Percentiles rank a stretch among this genome's conserved stretches.
Evolutionary conservation across 768 basidiomycete genomes (phyloP).

Genomic region (Trametes sanguinea): DNA sequence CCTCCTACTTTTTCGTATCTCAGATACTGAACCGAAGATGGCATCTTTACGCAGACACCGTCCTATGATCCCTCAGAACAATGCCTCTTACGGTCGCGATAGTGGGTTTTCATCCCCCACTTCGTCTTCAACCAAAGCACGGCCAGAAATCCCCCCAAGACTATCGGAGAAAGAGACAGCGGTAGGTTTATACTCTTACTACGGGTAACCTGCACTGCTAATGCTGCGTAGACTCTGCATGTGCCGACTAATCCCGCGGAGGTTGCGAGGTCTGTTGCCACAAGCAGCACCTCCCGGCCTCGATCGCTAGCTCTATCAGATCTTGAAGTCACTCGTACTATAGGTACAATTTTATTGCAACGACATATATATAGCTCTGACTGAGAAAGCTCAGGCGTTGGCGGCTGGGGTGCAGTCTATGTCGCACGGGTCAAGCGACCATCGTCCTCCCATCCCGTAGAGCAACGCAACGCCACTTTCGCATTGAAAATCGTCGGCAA

Average conservation of each 20-base stretch:
- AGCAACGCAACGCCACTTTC: slow-evolving; percentile 41
- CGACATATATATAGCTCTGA: neutral
- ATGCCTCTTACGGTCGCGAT: neutral
- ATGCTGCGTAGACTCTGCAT: too few relatives aligned
- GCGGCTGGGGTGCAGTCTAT: slow-evolving; percentile 45
- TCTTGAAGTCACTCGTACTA: neutral
- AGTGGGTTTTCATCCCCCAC: slow-evolving; percentile 15
- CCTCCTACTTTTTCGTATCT: neutral
- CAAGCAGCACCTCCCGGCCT: neutral
- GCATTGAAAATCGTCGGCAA: slow-evolving; percentile 50
- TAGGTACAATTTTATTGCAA: neutral
- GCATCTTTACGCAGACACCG: neutral
- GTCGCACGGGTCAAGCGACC: slow-evolving; percentile 40
- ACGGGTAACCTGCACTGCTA: too few relatives aligned
- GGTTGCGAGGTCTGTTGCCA: neutral
- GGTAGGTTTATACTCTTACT: too few relatives aligned
- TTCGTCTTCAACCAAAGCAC: too few relatives aligned
- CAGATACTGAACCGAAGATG: neutral
- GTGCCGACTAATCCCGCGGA: too few relatives aligned
- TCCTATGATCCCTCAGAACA: neutral
- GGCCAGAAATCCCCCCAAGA: too few relatives aligned
- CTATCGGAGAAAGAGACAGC: too few relatives aligned
- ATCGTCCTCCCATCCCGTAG: slow-evolving; percentile 33
- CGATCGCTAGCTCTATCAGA: neutral
- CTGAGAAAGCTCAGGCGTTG: slow-evolving; percentile 36